phyloP scores from a whole-genome alignment of 2,329 filamentous ascomycete genomes.

The Aspergillus sp. region DNA sequence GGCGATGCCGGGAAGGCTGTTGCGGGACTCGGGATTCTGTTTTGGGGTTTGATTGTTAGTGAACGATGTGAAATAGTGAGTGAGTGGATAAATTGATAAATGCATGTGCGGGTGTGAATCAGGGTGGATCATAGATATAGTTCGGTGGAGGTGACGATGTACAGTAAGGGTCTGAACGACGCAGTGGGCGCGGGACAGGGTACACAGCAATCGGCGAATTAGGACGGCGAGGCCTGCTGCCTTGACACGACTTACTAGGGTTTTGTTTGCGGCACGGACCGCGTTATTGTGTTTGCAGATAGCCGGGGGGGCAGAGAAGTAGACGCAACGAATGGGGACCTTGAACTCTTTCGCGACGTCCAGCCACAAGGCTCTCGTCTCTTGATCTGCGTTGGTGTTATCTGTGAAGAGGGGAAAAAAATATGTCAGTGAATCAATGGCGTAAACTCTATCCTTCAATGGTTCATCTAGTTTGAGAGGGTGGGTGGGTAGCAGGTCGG shows the following conservation, averaged over 20 bases:
- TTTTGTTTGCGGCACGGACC: slow-evolving; percentile 69
- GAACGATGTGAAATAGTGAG: neutral
- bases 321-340: slow-evolving; percentile 81
- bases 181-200: neutral
- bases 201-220: neutral
- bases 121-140: neutral
- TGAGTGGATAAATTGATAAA: slow-evolving; percentile 1
- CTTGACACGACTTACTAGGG: slow-evolving; percentile 35
- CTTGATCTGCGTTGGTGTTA: slow-evolving; percentile 89
- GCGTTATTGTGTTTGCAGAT: slow-evolving; percentile 86
- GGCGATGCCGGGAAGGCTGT: slow-evolving; percentile 74
- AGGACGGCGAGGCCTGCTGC: neutral
- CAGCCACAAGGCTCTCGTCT: slow-evolving; percentile 79
- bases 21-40: slow-evolving; percentile 77
- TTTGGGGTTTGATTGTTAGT: neutral
- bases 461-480: neutral
- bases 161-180: neutral
- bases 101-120: slow-evolving; percentile 7
- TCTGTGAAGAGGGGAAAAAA: slow-evolving; percentile 57
- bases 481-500: neutral
- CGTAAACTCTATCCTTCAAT: neutral
- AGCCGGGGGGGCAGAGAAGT: slow-evolving; percentile 73
- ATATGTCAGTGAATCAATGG: neutral
- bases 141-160: neutral
- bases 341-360: slow-evolving; percentile 70